Evolutionary conservation across 768 basidiomycete genomes (phyloP).

Genomic region (Tricholoma saponaceum): DNA sequence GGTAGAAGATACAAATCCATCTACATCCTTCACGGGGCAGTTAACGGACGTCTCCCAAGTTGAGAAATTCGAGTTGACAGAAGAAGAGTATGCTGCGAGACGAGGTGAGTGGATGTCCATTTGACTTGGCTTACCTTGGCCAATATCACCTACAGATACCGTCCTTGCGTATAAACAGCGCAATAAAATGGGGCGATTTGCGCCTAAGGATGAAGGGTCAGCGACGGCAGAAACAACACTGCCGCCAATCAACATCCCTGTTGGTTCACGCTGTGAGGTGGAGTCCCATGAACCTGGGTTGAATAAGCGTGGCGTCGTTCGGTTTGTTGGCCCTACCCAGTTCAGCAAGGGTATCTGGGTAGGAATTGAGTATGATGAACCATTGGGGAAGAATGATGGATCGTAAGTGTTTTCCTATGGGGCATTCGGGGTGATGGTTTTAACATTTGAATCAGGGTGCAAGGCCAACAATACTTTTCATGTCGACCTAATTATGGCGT

Average conservation of each 20-base stretch:
- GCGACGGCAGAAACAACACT: slow-evolving; percentile 20
- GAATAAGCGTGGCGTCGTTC: slow-evolving; percentile 76
- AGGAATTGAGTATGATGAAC: slow-evolving; percentile 94
- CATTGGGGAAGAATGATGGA: slow-evolving; percentile 93
- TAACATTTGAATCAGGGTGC: slow-evolving; percentile 47
- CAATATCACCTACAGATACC: slow-evolving; percentile 53
- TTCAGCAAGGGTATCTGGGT: slow-evolving; percentile 83
- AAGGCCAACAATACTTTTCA: slow-evolving; percentile 82
- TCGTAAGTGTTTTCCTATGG: slow-evolving; percentile 53
- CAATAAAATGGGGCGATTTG: slow-evolving; percentile 87
- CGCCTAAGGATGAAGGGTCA: slow-evolving; percentile 36
- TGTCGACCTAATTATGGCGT: slow-evolving; percentile 76
- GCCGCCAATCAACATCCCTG: slow-evolving; percentile 42
- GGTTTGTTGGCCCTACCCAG: slow-evolving; percentile 78
- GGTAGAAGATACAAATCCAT: slow-evolving; percentile 77
- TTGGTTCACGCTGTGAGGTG: slow-evolving; percentile 83
- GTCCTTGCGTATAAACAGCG: slow-evolving; percentile 86
- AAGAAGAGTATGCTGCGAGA: slow-evolving; percentile 76
- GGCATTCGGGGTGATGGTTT: background rate
- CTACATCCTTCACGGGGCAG: slow-evolving; percentile 74
- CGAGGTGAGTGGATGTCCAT: slow-evolving; percentile 48
- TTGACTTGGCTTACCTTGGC: background rate
- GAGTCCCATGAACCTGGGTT: slow-evolving; percentile 65
- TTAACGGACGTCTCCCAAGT: slow-evolving; percentile 81
- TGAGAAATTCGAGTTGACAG: slow-evolving; percentile 87